phyloP scores from a whole-genome alignment of 345 rosid species.

The Gossypium australe region DNA sequence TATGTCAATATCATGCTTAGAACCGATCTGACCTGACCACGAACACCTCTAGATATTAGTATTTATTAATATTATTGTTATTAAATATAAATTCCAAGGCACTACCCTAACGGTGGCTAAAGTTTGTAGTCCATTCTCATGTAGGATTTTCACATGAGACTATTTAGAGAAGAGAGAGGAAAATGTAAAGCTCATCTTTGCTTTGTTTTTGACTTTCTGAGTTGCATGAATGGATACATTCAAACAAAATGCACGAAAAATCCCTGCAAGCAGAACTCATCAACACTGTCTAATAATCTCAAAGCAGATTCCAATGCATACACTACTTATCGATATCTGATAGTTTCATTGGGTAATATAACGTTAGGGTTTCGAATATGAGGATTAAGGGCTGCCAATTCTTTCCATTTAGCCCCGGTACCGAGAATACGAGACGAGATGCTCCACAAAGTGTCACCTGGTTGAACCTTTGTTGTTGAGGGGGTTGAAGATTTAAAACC shows the following conservation, averaged over 20 bases:
- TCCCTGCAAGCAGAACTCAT: not conserved
- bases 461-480: constrained; percentile 41
- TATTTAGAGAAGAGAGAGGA: not conserved
- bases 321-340: constrained; percentile 25
- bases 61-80: too few relatives aligned
- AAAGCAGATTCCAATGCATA: constrained; percentile 8
- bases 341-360: constrained; percentile 33
- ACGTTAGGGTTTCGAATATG: constrained; percentile 56
- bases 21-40: rapidly evolving
- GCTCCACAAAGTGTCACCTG: constrained; percentile 81
- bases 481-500: constrained; percentile 32
- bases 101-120: too few relatives aligned
- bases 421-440: constrained; percentile 58
- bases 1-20: too few relatives aligned
- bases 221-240: not conserved
- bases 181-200: too few relatives aligned
- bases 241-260: not conserved
- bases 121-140: too few relatives aligned
- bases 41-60: too few relatives aligned
- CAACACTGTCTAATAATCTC: not conserved
- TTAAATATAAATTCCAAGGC: too few relatives aligned
- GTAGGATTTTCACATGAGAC: too few relatives aligned
- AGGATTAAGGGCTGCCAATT: constrained; percentile 41
- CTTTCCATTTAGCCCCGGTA: constrained; percentile 61
- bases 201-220: too few relatives aligned